Percentiles rank a stretch among this genome's conserved stretches.
Conservation (phyloP, 371 early-diverging fungal genomes). For the Mucor circinelloides region DNA sequence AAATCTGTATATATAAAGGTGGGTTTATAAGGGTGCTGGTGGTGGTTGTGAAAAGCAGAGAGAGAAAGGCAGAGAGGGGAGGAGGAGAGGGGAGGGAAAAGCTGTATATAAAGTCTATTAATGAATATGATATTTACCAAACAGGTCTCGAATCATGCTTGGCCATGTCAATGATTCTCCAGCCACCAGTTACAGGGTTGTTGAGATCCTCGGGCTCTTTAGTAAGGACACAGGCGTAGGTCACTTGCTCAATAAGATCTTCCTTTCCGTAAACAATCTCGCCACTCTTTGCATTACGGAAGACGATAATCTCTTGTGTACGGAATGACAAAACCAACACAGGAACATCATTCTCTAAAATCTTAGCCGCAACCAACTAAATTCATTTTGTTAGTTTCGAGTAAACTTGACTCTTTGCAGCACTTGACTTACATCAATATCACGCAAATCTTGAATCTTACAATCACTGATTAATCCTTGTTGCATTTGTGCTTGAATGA, state of each 20-base stretch:
- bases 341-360: slow-evolving; percentile 91
- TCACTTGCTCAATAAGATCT: slow-evolving; percentile 86
- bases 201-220: slow-evolving; percentile 85
- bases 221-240: slow-evolving; percentile 89
- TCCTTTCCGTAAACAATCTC: slow-evolving; percentile 89
- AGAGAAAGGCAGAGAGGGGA: background rate
- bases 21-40: background rate
- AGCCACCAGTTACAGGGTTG: slow-evolving; percentile 88
- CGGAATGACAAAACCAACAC: slow-evolving; percentile 88
- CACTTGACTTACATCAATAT: slow-evolving; percentile 70
- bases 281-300: slow-evolving; percentile 82
- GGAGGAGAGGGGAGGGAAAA: too few relatives aligned
- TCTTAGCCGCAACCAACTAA: slow-evolving; percentile 75
- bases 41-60: too few relatives aligned
- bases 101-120: background rate
- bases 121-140: slow-evolving; percentile 46
- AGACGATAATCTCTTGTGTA: slow-evolving; percentile 94
- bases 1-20: background rate
- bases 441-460: slow-evolving; percentile 90
- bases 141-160: slow-evolving; percentile 74
- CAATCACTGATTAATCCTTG: slow-evolving; percentile 92
- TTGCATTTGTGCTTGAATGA: slow-evolving; percentile 82
- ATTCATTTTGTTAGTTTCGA: background rate
- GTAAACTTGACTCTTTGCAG: background rate
- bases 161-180: slow-evolving; percentile 91